A percentile compares a stretch with the other conserved stretches of the same genome.
phyloP scores from a whole-genome alignment of 768 basidiomycete genomes.

The Rossbeevera mucosa region DNA sequence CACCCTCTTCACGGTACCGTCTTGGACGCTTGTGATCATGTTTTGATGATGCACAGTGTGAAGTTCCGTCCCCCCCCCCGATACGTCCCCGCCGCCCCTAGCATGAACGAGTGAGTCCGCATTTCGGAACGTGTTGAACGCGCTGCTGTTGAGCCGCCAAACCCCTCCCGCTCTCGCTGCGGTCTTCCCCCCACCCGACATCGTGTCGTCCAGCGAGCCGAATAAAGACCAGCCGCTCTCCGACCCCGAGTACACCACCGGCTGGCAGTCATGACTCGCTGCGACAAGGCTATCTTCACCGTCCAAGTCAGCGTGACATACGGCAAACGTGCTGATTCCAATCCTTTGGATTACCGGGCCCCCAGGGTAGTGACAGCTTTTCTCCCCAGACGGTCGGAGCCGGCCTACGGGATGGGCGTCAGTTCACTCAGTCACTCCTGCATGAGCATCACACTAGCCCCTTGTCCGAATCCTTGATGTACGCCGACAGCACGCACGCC shows the following conservation, averaged over 20 bases:
- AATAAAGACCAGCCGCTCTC: conserved; percentile 72
- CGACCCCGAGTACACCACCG: conserved; percentile 76
- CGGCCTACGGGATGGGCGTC: conserved; percentile 56
- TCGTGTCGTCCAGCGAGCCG: conserved; percentile 84
- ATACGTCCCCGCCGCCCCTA: conserved; percentile 29
- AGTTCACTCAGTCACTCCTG: background rate
- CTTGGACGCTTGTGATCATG: conserved; percentile 82
- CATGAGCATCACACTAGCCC: conserved; percentile 46
- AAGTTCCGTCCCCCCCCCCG: conserved; percentile 68
- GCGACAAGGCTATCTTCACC: conserved; percentile 77
- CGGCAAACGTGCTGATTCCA: conserved; percentile 73
- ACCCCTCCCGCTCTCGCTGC: conserved; percentile 40
- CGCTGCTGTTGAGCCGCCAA: conserved; percentile 85
- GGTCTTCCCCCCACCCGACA: conserved; percentile 35
- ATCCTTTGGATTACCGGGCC: conserved; percentile 71
- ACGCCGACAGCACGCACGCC: conserved; percentile 95
- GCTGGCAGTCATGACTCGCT: conserved; percentile 97
- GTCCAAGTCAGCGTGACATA: conserved; percentile 84
- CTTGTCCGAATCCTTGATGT: conserved; percentile 96
- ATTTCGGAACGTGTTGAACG: conserved; percentile 90
- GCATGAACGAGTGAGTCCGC: conserved; percentile 72
- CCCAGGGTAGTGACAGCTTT: conserved; percentile 85
- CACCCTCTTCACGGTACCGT: conserved; percentile 63
- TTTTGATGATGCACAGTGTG: conserved; percentile 96
- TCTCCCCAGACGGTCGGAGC: conserved; percentile 94